Evolutionary conservation across 768 basidiomycete species (phyloP), one percentile per base, ranked within the genome.

Genomic region (Boletus barrowsii): DNA sequence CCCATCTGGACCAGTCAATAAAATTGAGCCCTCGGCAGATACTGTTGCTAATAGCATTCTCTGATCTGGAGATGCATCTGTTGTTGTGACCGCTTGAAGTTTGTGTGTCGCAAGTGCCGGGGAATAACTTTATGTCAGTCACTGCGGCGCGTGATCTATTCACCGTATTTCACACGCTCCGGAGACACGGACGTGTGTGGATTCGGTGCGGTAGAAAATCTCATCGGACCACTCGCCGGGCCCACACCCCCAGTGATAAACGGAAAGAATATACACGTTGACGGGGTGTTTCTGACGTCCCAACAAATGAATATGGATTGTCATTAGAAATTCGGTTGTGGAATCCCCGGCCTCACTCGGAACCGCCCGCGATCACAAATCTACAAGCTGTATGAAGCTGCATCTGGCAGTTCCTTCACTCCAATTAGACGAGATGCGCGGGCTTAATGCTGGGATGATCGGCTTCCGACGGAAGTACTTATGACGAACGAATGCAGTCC

Each of bases 261-360:
- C 62, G 68, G 68, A 69, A 51, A 69, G 55, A 58, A 53, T 49
- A 30, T 67, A 58, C 70, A 69, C 69, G 67, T 62, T 69, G 65
- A 35, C 47, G 55, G 56, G 53, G 54, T 57, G 59, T 57, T 58
- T 62, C 54, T 51, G 62, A 57, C 51, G 49, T 54, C 18, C 32
- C 48, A 49, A 33, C 36, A 48, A 58, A 69, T 71, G 68, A 57
- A 63, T 49, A 46, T 62, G 52, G 68, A 70, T 72, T 54, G 55
- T 60, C 63, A 63, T 62, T 68, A 61, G 61, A 57, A 63, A 66
- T 53, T 63, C 57, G 52, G 42, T 32, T 60, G 45, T 58, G 49
- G 59, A 65, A 54, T 57, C 30, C 22, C 56, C 55, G 58, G 46
- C 33, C 41, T 50, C 50, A 42, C 29, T 68, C 67, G 67, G 61